Conservation (phyloP, 352 stramenopile genomes). For the Pythium brassicae region DNA sequence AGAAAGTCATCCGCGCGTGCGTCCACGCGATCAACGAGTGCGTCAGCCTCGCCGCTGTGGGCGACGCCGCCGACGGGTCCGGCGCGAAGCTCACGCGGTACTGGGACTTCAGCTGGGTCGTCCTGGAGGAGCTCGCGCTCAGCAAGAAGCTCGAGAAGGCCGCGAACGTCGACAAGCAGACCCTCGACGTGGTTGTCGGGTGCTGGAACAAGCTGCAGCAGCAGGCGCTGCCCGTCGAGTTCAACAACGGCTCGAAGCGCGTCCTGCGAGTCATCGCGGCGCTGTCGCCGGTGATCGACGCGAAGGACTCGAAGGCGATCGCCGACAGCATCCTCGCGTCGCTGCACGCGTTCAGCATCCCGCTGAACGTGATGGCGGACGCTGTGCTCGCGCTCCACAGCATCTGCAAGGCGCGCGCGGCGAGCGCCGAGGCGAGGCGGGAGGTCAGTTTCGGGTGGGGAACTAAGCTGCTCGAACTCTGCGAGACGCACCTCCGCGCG, state of each 20-base stretch:
- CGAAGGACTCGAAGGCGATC: conserved; percentile 70
- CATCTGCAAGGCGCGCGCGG: conserved; percentile 74
- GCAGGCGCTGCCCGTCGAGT: conserved; percentile 52
- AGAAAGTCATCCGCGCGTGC: conserved; percentile 50
- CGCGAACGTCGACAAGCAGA: conserved; percentile 47
- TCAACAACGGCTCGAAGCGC: conserved; percentile 74
- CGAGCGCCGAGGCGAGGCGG: conserved; percentile 40
- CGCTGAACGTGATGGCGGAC: conserved; percentile 73
- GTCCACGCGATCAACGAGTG: conserved; percentile 65
- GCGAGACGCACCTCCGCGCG: conserved; percentile 51
- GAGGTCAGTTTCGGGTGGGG: conserved; percentile 70
- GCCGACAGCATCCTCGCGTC: conserved; percentile 69
- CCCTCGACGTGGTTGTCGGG: conserved; percentile 65
- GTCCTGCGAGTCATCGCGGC: conserved; percentile 81
- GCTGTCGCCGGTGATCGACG: conserved; percentile 66
- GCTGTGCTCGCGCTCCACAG: conserved; percentile 66
- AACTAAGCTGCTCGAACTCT: conserved; percentile 52
- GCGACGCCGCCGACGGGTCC: conserved; percentile 30
- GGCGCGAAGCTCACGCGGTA: conserved; percentile 39
- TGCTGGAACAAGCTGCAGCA: conserved; percentile 81
- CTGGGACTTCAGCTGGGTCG: conserved; percentile 82
- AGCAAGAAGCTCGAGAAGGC: conserved; percentile 54
- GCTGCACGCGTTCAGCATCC: conserved; percentile 71
- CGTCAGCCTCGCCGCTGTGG: conserved; percentile 26
- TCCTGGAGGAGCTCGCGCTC: conserved; percentile 74